Conservation (phyloP, 371 early-diverging fungal species). For the Nematocida major region DNA sequence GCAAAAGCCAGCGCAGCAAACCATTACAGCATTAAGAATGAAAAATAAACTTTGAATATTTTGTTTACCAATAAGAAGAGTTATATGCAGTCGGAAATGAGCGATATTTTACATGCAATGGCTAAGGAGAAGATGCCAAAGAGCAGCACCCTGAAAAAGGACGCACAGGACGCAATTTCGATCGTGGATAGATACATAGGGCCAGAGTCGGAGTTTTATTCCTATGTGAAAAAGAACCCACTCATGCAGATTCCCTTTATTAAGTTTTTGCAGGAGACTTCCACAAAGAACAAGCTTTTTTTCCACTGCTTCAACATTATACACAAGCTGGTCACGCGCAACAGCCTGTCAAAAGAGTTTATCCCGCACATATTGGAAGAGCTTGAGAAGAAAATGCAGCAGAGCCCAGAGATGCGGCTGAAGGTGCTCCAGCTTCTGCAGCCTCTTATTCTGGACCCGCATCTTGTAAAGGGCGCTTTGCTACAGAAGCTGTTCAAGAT, state of each 20-base stretch:
- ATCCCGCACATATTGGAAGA: constrained; percentile 26
- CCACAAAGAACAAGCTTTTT: constrained; percentile 28
- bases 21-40: not conserved
- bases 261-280: constrained; percentile 30
- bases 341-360: not conserved
- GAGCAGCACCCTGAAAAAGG: constrained; percentile 21
- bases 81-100: constrained; percentile 37
- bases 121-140: constrained; percentile 30
- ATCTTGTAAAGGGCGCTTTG: constrained; percentile 10
- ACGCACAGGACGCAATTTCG: not conserved
- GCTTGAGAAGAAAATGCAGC: constrained; percentile 16
- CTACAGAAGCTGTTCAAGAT: constrained; percentile 34
- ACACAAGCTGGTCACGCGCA: constrained; percentile 17
- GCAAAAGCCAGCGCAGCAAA: not conserved
- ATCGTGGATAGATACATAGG: not conserved
- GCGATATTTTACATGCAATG: not conserved
- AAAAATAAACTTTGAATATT: constrained; percentile 35
- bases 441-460: constrained; percentile 28
- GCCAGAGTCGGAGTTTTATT: not conserved
- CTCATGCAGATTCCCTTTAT: constrained; percentile 20
- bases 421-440: constrained; percentile 27
- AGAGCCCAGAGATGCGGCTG: constrained; percentile 12
- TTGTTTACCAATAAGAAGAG: not conserved
- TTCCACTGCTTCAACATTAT: not conserved
- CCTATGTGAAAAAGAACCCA: not conserved